Evolutionary conservation across 164 flowering plant species (phyloP), one percentile per base, ranked within the genome.

Genomic region (Buxus sempervirens): DNA sequence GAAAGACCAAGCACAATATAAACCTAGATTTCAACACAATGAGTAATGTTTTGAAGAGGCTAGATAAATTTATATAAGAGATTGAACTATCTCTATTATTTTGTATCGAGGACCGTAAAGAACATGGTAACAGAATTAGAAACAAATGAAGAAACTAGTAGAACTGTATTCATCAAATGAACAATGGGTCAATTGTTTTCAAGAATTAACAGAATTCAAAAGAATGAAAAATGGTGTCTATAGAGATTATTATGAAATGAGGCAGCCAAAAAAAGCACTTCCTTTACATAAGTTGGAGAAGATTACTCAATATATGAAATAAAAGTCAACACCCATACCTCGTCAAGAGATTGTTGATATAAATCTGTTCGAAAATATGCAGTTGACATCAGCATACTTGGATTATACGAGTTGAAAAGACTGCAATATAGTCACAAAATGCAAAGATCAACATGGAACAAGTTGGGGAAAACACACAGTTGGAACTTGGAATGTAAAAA

Each of bases 281-380:
- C 18, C 51, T 45, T 5, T 45, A 45, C 51, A 45, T 45, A 6
- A 45, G 18, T 45, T 4, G 14, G 51, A 45, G 13, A 45, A 45
- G 38, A 32, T 32, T 32, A 32, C 38, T 24, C n/a, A 16, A 27
- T 21, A 32, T 10, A 21, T 5, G 4, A 55, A 2, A 55, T 70
- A 15, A 23, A 72, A 16, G n/a, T n/a, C 58, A 32, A 60, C 23
- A 27, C 18, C 4, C 32, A 58, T 45, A 19, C 99, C 91, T 86
- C 71, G 36, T 86, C 88, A 73, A 91, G 60, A 23, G 65, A 76
- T 36, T 83, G 83, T 71, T 77, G 79, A 75, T 89, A 93, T 22
- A 93, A 77, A 83, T 93, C 95, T 36, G 86, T 85, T 70, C 97
- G 86, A 72, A 86, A 85, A 70, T 91, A 87, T 63, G 98, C 97